Percentiles rank a stretch among this genome's conserved stretches.
phyloP scores from a whole-genome alignment of 345 rosid genomes.

The Combretum micranthum region DNA sequence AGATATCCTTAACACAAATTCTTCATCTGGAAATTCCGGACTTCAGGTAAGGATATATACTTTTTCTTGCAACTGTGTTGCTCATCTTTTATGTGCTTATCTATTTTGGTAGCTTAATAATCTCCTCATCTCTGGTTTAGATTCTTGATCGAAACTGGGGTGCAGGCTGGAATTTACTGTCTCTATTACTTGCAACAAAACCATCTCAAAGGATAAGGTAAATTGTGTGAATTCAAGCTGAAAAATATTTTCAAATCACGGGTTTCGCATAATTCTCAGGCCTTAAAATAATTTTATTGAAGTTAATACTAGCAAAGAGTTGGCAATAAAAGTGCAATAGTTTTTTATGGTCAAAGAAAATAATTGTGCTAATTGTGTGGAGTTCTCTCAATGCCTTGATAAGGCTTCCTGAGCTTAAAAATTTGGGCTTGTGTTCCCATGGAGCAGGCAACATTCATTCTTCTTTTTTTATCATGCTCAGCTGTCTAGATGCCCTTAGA shows the following conservation, averaged over 20 bases:
- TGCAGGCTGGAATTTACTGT: conserved; percentile 92
- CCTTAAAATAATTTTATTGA: not conserved
- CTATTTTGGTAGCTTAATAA: conserved; percentile 2
- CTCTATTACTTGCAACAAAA: conserved; percentile 67
- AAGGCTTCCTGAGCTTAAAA: no score
- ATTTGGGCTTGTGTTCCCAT: no score
- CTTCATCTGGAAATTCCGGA: conserved; percentile 65
- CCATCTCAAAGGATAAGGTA: conserved; percentile 82
- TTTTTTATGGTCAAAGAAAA: no score
- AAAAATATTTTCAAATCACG: no score
- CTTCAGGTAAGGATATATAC: conserved; percentile 46
- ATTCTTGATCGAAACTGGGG: conserved; percentile 96
- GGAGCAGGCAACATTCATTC: not conserved
- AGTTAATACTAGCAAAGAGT: no score
- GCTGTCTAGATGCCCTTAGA: conserved; percentile 86
- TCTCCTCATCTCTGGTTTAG: conserved; percentile 26
- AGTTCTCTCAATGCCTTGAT: no score
- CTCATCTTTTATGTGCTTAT: not conserved
- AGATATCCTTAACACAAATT: conserved; percentile 50
- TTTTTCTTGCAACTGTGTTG: not conserved
- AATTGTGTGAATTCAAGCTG: not conserved
- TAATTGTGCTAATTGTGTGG: no score
- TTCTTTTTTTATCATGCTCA: conserved; percentile 18
- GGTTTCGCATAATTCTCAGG: no score
- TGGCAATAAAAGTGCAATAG: no score